These are phyloP conservation scores for Sesbania bispinosa DNA, from an alignment of 306 rosid species.

Conservation along the genomic window DNA sequence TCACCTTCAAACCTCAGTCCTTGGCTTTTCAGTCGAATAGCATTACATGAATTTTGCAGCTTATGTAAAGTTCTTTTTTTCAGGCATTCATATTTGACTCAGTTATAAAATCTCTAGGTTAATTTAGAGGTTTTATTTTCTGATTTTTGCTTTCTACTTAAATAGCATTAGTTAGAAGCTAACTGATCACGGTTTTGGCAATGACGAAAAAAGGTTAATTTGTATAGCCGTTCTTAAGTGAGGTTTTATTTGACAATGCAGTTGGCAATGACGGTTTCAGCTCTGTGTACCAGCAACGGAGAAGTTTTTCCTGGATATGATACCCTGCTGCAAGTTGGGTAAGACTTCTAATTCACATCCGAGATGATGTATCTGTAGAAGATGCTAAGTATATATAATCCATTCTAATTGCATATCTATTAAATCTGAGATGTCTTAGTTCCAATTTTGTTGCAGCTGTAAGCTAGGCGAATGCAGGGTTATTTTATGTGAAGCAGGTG, in stretches of 20 bases:
- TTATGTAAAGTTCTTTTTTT: background rate
- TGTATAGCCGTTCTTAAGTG: slow-evolving; percentile 22
- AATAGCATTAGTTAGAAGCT: background rate
- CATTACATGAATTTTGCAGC: background rate
- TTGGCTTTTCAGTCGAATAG: background rate
- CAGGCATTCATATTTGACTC: background rate
- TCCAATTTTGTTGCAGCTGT: slow-evolving; percentile 52
- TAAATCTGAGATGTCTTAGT: background rate
- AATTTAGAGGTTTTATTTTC: background rate
- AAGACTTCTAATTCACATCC: slow-evolving; percentile 29
- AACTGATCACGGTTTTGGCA: background rate
- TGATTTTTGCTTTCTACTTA: background rate
- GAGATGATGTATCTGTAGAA: background rate
- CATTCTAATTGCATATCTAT: background rate
- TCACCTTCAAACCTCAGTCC: slow-evolving; percentile 3
- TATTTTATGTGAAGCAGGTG: slow-evolving; percentile 80
- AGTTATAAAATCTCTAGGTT: background rate
- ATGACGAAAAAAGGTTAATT: background rate
- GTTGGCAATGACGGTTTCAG: slow-evolving; percentile 64
- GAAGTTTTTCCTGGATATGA: slow-evolving; percentile 87
- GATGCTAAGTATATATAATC: slow-evolving; percentile 13
- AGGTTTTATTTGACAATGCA: slow-evolving; percentile 43
- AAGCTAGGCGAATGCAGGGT: slow-evolving; percentile 85
- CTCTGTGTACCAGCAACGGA: slow-evolving; percentile 76
- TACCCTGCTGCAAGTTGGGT: slow-evolving; percentile 82